A percentile compares a stretch with the other conserved stretches of the same genome.
phyloP scores from a whole-genome alignment of 2,329 filamentous ascomycete genomes.

The Colletotrichum orbiculare region DNA sequence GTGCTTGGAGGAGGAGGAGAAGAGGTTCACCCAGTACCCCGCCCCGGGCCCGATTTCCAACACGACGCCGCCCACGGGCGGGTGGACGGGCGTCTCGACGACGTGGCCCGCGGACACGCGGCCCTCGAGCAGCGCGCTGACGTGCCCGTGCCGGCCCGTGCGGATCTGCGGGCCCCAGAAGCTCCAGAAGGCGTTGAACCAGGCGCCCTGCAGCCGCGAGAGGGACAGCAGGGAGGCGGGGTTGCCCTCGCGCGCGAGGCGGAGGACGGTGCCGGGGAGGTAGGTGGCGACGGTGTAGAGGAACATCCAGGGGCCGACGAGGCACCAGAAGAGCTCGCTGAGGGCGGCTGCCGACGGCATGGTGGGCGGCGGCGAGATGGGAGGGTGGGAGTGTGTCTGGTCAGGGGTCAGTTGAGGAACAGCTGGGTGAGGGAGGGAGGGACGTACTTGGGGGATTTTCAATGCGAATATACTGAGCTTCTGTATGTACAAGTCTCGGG shows the following conservation, averaged over 20 bases:
- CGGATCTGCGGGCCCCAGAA: constrained; percentile 63
- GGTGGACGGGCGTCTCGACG: constrained; percentile 45
- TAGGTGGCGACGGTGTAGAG: constrained; percentile 59
- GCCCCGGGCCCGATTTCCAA: constrained; percentile 72
- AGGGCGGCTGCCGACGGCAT: constrained; percentile 42
- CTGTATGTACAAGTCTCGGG: too few relatives aligned
- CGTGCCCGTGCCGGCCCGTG: constrained; percentile 50
- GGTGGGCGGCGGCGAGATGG: constrained; percentile 1
- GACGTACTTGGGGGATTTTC: background rate
- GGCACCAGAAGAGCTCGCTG: constrained; percentile 41
- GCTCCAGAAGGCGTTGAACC: constrained; percentile 73
- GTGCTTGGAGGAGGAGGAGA: constrained; percentile 43
- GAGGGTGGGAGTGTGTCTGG: background rate
- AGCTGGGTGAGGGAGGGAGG: background rate
- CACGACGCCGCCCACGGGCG: constrained; percentile 61
- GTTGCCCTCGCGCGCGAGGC: constrained; percentile 51
- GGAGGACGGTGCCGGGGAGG: constrained; percentile 62
- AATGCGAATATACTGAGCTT: too few relatives aligned
- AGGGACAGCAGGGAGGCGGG: constrained; percentile 53
- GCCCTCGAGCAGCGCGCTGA: constrained; percentile 67
- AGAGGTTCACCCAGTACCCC: constrained; percentile 70
- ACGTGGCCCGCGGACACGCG: constrained; percentile 52
- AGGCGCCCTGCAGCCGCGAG: constrained; percentile 56
- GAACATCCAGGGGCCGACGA: constrained; percentile 64
- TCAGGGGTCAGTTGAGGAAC: background rate